Percentiles rank a stretch among this genome's conserved stretches.
These are phyloP conservation scores for Penicillium crustosum DNA, from an alignment of 2,329 filamentous ascomycete species.

Conservation along the genomic window DNA sequence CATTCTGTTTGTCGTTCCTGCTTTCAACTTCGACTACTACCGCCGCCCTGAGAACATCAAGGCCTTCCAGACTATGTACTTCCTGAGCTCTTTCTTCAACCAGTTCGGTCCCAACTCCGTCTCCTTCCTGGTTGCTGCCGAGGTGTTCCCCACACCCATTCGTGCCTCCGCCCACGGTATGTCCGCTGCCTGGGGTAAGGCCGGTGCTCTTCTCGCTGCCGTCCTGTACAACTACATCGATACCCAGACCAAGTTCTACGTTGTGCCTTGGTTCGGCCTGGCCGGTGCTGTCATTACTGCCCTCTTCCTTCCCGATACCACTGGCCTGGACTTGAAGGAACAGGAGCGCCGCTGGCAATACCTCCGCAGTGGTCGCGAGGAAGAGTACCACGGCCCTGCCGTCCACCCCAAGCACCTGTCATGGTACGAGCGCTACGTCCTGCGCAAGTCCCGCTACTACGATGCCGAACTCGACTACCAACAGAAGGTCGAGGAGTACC, in stretches of 20 bases:
- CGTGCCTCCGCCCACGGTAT: conserved; percentile 93
- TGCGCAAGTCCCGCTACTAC: conserved; percentile 78
- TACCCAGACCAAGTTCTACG: conserved; percentile 79
- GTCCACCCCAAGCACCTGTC: conserved; percentile 87
- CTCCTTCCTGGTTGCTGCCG: conserved; percentile 92
- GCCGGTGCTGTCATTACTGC: conserved; percentile 78
- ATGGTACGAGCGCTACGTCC: conserved; percentile 74
- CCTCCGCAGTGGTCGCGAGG: conserved; percentile 72
- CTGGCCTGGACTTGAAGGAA: conserved; percentile 93
- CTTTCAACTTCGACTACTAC: conserved; percentile 85
- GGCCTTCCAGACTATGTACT: conserved; percentile 98
- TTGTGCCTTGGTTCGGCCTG: conserved; percentile 94
- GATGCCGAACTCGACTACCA: conserved; percentile 79
- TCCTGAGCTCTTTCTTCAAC: conserved; percentile 97
- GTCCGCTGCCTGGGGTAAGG: conserved; percentile 86
- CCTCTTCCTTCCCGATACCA: conserved; percentile 93
- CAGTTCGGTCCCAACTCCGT: conserved; percentile 96
- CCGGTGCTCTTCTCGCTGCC: conserved; percentile 80
- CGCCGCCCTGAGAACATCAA: conserved; percentile 69
- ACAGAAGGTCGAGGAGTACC: conserved; percentile 81
- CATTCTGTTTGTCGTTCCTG: conserved; percentile 87
- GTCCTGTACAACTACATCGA: conserved; percentile 95
- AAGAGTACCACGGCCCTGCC: conserved; percentile 90
- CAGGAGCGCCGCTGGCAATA: conserved; percentile 92
- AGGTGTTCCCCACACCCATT: conserved; percentile 93